These are phyloP conservation scores for Ilex asprella DNA, from an alignment of 257 asterid genomes.

Conservation along the genomic window DNA sequence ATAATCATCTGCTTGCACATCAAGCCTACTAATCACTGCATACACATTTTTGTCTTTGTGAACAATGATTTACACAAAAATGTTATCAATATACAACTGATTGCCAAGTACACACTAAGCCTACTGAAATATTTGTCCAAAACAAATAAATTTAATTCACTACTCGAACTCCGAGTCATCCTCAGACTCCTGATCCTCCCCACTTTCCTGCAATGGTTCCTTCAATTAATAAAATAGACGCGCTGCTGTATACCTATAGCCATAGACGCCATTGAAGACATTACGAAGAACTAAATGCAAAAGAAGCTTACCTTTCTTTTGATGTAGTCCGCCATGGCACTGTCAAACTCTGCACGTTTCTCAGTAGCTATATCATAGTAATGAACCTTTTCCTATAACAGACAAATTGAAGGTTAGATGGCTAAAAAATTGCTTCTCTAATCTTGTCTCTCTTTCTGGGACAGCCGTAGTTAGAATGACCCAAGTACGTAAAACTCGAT, in stretches of 20 bases:
- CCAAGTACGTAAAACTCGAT: no score
- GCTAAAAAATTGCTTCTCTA: not conserved
- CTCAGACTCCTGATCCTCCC: conserved; percentile 54
- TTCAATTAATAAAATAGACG: not conserved
- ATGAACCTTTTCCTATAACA: conserved; percentile 67
- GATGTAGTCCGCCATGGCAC: conserved; percentile 56
- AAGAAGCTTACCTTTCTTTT: conserved; percentile 45
- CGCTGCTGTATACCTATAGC: not conserved
- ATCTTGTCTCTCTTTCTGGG: not conserved
- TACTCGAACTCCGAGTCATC: conserved; percentile 58
- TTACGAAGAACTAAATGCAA: not conserved
- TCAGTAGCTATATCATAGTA: conserved; percentile 89
- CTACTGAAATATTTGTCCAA: not conserved
- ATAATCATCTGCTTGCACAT: no score
- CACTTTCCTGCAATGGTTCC: conserved; percentile 56
- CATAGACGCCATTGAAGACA: not conserved
- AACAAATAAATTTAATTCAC: conserved; percentile 5
- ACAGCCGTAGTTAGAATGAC: no score
- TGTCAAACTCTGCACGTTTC: conserved; percentile 85
- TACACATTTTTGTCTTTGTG: no score
- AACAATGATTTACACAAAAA: no score
- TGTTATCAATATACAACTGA: not conserved
- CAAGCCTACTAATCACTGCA: no score
- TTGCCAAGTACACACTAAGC: not conserved
- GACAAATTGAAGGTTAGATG: conserved; percentile 6